These are phyloP conservation scores for Lagerstroemia speciosa DNA, from an alignment of 345 rosid species.

Conservation along the genomic window DNA sequence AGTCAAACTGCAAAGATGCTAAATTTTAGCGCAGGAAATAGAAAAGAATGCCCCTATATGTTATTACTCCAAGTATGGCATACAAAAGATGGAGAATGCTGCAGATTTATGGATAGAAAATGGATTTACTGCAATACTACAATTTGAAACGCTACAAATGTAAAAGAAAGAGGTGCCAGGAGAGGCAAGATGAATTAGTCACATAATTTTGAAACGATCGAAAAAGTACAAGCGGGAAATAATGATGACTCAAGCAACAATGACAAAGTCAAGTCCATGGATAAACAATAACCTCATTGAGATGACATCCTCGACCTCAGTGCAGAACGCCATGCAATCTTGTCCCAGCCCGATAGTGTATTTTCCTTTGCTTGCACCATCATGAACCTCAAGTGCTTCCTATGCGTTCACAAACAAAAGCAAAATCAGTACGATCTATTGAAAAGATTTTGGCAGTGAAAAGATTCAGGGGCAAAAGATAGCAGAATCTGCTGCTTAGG, in stretches of 20 bases:
- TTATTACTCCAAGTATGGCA: not conserved
- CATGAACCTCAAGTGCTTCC: conserved; percentile 94
- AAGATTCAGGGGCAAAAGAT: too few species aligned
- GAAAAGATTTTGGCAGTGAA: too few species aligned
- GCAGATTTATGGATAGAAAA: not conserved
- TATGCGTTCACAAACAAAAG: conserved; percentile 13
- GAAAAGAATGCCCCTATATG: not conserved
- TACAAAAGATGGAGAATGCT: not conserved
- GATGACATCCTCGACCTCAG: conserved; percentile 98
- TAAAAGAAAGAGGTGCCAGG: too few species aligned
- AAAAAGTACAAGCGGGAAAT: too few species aligned
- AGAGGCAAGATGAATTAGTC: conserved; percentile 11
- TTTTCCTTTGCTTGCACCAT: conserved; percentile 95
- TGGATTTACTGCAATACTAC: not conserved
- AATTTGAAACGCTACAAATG: too few species aligned
- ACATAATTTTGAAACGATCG: too few species aligned
- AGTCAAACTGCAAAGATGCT: conserved; percentile 50
- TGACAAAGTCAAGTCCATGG: too few species aligned
- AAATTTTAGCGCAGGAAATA: conserved; percentile 6
- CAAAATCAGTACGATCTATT: not conserved
- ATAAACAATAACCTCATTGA: conserved; percentile 65
- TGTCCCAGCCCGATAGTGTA: conserved; percentile 99
- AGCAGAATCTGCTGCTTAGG: not conserved
- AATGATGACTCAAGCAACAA: too few species aligned
- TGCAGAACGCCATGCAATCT: conserved; percentile 92